Percentiles rank a stretch among this genome's conserved stretches.
phyloP scores from a whole-genome alignment of 495 filamentous ascomycete genomes.

The Opeltia flavorubescens region DNA sequence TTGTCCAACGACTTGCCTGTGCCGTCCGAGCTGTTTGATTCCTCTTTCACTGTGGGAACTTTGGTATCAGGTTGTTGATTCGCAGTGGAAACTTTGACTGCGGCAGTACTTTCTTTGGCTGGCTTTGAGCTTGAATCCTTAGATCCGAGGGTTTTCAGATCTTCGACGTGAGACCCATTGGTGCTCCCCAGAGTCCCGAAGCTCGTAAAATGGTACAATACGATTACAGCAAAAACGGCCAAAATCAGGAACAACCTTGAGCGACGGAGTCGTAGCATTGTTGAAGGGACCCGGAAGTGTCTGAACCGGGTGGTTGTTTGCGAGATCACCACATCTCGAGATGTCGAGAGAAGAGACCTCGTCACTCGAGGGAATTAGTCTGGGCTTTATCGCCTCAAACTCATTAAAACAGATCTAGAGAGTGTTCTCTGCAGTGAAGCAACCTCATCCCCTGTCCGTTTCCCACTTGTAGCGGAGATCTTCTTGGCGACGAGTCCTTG shows the following conservation, averaged over 20 bases:
- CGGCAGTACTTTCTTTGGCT: neutral
- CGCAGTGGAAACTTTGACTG: neutral
- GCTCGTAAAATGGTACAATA: conserved; percentile 47
- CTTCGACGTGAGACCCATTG: conserved; percentile 23
- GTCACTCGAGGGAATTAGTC: no score
- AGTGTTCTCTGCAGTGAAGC: no score
- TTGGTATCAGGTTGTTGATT: neutral
- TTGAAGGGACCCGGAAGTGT: neutral
- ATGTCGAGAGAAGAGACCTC: no score
- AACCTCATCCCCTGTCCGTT: neutral
- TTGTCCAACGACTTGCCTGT: neutral
- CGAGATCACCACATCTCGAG: neutral
- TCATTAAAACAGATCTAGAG: no score
- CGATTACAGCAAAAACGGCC: conserved; percentile 47
- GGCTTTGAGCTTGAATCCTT: neutral
- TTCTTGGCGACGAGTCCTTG: neutral
- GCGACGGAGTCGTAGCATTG: conserved; percentile 63
- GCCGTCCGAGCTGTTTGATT: neutral
- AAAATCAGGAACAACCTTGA: conserved; percentile 63
- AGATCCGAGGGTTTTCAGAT: conserved; percentile 12
- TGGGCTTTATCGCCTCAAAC: no score
- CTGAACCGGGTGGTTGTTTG: neutral
- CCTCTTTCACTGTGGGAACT: neutral
- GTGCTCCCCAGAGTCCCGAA: conserved; percentile 14
- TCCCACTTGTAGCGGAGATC: neutral